phyloP scores from a whole-genome alignment of 805 yeast genomes.

The Komagataella mondaviorum region DNA sequence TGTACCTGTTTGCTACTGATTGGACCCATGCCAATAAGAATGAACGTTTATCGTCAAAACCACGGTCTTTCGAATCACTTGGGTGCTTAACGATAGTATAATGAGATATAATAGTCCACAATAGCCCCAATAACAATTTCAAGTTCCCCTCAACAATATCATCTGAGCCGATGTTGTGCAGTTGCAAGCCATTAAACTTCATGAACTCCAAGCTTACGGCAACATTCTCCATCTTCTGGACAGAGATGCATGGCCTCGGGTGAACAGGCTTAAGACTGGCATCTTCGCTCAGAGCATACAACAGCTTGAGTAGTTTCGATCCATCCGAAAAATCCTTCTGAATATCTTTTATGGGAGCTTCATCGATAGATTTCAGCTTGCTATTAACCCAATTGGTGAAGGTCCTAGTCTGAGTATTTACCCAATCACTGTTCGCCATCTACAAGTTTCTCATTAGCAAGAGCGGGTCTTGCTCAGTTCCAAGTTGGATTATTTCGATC shows the following conservation, averaged over 20 bases:
- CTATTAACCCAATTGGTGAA: conserved; percentile 35
- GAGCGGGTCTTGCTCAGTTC: neutral
- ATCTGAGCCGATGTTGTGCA: conserved; percentile 32
- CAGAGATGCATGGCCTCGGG: conserved; percentile 23
- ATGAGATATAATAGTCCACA: conserved; percentile 34
- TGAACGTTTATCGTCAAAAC: conserved; percentile 15
- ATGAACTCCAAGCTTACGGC: conserved; percentile 27
- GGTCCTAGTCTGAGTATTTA: conserved; percentile 29
- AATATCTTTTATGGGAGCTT: conserved; percentile 12
- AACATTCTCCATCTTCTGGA: conserved; percentile 35
- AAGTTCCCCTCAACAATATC: conserved; percentile 33
- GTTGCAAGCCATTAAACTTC: conserved; percentile 23
- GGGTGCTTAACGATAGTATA: conserved; percentile 15
- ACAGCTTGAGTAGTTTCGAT: conserved; percentile 20
- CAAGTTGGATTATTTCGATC: neutral
- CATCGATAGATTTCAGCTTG: conserved; percentile 13
- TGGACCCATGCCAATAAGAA: conserved; percentile 43
- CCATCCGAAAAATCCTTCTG: conserved; percentile 26
- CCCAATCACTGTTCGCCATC: conserved; percentile 19
- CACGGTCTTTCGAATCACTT: neutral
- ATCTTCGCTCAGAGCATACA: conserved; percentile 18
- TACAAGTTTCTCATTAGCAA: neutral
- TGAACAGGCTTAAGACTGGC: conserved; percentile 12
- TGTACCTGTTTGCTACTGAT: conserved; percentile 22
- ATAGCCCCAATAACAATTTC: conserved; percentile 31